Percentiles rank a stretch among this genome's conserved stretches.
Evolutionary conservation across 2,329 filamentous ascomycete species (phyloP).

Genomic region (Basipetospora chlamydospora): DNA sequence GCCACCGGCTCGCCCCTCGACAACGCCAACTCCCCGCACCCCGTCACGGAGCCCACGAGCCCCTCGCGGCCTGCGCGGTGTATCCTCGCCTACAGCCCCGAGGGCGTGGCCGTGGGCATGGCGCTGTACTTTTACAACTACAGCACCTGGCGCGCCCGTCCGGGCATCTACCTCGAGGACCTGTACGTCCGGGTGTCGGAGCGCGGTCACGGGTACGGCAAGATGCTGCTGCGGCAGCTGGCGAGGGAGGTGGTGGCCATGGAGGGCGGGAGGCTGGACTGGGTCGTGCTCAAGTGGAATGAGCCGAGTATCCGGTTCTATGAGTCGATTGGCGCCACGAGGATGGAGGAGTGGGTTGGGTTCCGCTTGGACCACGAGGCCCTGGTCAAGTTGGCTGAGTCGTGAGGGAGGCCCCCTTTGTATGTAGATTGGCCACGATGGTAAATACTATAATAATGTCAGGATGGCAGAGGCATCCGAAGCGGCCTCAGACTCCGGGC

Average conservation of each 20-base stretch:
- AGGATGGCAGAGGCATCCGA: too few species aligned
- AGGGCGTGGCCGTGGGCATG: conserved; percentile 49
- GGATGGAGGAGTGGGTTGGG: conserved; percentile 58
- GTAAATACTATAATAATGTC: too few species aligned
- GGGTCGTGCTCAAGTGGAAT: conserved; percentile 90
- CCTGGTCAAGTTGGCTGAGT: conserved; percentile 42
- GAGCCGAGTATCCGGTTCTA: conserved; percentile 84
- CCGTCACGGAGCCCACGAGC: conserved; percentile 38
- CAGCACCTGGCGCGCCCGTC: conserved; percentile 75
- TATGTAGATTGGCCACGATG: too few species aligned
- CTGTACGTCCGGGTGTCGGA: conserved; percentile 63
- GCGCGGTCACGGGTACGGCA: conserved; percentile 67
- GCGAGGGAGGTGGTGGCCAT: conserved; percentile 67
- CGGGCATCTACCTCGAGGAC: conserved; percentile 88
- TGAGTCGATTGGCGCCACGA: conserved; percentile 49
- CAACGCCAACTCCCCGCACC: conserved; percentile 20
- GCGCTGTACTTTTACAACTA: conserved; percentile 94
- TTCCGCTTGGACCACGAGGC: conserved; percentile 59
- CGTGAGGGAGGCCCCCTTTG: too few species aligned
- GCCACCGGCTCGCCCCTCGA: conserved; percentile 35
- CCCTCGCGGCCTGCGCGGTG: conserved; percentile 56
- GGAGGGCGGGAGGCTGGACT: conserved; percentile 65
- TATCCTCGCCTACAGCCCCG: conserved; percentile 45
- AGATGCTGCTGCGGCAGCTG: conserved; percentile 55
- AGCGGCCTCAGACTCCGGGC: too few species aligned